A percentile compares a stretch with the other conserved stretches of the same genome.
Evolutionary conservation across 495 filamentous ascomycete species (phyloP).

Genomic region (Daldinia caldariorum): DNA sequence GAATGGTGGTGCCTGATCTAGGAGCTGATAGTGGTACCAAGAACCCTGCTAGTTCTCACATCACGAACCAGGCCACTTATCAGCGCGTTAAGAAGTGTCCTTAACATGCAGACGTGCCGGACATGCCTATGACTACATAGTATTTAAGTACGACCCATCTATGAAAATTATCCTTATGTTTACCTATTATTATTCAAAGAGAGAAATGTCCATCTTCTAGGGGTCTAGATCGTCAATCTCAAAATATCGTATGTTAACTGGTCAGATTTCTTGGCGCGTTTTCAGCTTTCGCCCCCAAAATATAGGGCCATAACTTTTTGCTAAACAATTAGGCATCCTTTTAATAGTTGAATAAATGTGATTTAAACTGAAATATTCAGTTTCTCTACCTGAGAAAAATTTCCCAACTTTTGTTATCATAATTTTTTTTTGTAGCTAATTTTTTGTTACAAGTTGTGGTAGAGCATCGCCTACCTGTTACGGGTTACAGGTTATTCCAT

Average conservation of each 20-base stretch:
- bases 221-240: background rate
- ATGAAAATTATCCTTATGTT: background rate
- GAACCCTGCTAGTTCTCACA: background rate
- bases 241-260: background rate
- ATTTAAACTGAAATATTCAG: background rate
- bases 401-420: background rate
- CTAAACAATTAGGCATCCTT: constrained; percentile 6
- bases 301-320: background rate
- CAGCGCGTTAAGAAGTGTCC: background rate
- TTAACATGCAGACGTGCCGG: background rate
- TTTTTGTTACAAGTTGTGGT: too few relatives aligned
- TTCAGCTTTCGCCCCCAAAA: background rate
- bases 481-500: background rate
- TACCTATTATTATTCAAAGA: background rate
- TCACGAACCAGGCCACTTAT: background rate
- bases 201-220: background rate
- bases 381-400: background rate
- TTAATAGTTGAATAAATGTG: background rate
- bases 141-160: background rate
- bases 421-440: too few relatives aligned
- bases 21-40: background rate
- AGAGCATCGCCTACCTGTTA: background rate
- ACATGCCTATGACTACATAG: background rate
- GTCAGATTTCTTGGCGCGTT: background rate
- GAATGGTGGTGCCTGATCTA: background rate